A percentile compares a stretch with the other conserved stretches of the same genome.
Conservation (phyloP, 306 rosid species). For the Cotoneaster glaucophyllus region DNA sequence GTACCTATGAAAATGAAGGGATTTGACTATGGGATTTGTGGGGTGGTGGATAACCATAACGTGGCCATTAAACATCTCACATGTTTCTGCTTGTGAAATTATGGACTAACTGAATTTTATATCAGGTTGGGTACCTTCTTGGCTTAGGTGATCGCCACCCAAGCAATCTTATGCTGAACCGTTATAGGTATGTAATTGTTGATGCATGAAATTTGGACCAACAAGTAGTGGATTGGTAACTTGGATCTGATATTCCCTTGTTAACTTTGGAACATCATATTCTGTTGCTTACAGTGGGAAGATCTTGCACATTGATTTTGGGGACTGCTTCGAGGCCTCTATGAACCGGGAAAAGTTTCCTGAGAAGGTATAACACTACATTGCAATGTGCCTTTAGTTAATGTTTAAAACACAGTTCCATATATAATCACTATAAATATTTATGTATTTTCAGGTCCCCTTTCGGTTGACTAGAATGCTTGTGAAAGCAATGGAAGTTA, state of each 20-base stretch:
- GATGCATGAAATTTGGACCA: neutral
- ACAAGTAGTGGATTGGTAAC: neutral
- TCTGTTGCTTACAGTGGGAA: slow-evolving; percentile 64
- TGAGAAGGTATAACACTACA: slow-evolving; percentile 57
- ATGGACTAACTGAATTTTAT: neutral
- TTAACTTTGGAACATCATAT: slow-evolving; percentile 8
- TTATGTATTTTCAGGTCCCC: slow-evolving; percentile 56
- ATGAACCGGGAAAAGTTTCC: slow-evolving; percentile 98
- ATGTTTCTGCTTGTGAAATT: neutral
- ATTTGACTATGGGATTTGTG: neutral
- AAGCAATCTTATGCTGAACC: slow-evolving; percentile 92
- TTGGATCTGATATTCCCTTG: neutral
- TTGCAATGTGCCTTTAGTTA: neutral
- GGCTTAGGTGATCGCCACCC: slow-evolving; percentile 99
- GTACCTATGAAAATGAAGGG: neutral
- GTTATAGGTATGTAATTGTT: slow-evolving; percentile 53
- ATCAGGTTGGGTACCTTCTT: slow-evolving; percentile 96
- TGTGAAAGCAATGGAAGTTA: slow-evolving; percentile 98
- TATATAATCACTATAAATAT: neutral
- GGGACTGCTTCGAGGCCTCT: slow-evolving; percentile 98
- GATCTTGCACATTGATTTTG: slow-evolving; percentile 95
- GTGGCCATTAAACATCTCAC: neutral
- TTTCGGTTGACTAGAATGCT: slow-evolving; percentile 99
- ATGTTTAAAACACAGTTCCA: slow-evolving; percentile 5
- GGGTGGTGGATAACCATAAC: neutral